phyloP scores from a whole-genome alignment of 768 basidiomycete genomes.

The Tremella yokohamensis region DNA sequence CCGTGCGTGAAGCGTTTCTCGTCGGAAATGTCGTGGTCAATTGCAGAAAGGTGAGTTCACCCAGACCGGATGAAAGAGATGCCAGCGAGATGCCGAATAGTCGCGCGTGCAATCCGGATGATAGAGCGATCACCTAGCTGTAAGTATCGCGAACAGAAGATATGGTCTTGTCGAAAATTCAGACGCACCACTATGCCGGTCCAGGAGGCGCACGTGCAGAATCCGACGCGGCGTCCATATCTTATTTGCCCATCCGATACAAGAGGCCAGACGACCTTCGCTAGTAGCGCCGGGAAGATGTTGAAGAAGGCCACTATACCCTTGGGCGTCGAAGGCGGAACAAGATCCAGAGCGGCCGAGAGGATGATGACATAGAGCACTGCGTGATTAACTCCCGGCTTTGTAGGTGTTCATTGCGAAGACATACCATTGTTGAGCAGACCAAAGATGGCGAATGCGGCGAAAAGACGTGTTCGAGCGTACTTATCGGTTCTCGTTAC shows the following conservation, averaged over 20 bases:
- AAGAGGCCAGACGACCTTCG: conserved; percentile 91
- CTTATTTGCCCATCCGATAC: conserved; percentile 78
- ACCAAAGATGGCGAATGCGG: conserved; percentile 81
- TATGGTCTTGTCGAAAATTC: neutral
- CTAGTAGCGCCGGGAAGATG: conserved; percentile 78
- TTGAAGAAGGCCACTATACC: conserved; percentile 94
- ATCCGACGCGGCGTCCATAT: conserved; percentile 68
- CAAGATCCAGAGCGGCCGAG: conserved; percentile 90
- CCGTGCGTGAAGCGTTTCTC: conserved; percentile 57
- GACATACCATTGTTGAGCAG: conserved; percentile 82
- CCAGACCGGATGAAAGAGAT: conserved; percentile 85
- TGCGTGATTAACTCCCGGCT: conserved; percentile 44
- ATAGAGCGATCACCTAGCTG: conserved; percentile 69
- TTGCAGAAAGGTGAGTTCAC: conserved; percentile 91
- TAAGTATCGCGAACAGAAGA: neutral
- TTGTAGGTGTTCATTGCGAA: neutral
- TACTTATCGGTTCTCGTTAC: conserved; percentile 6
- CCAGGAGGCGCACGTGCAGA: conserved; percentile 72
- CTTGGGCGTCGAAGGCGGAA: conserved; percentile 85
- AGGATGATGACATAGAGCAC: conserved; percentile 95
- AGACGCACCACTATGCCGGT: conserved; percentile 77
- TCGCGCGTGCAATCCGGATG: conserved; percentile 63
- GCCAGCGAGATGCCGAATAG: conserved; percentile 77
- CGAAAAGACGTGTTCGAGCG: conserved; percentile 31
- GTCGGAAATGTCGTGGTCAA: conserved; percentile 58